These are phyloP conservation scores for Prosopis cineraria DNA, from an alignment of 306 rosid species.

Conservation along the genomic window DNA sequence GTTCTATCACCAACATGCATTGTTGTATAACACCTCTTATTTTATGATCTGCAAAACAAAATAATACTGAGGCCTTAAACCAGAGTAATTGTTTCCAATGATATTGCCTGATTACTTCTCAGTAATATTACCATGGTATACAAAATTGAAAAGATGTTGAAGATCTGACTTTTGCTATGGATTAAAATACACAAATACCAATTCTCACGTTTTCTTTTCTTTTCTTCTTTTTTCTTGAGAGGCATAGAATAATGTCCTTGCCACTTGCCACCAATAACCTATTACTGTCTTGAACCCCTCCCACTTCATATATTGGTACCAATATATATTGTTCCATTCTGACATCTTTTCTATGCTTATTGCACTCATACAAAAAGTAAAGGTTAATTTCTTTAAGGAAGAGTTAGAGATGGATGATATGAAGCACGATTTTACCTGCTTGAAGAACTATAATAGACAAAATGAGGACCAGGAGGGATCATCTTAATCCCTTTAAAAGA, in stretches of 20 bases:
- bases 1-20: constrained; percentile 19
- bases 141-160: constrained; percentile 11
- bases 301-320: neutral
- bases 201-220: neutral
- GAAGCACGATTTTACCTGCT: constrained; percentile 60
- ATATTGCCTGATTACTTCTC: neutral
- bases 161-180: neutral
- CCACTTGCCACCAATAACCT: neutral
- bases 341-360: neutral
- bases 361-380: neutral
- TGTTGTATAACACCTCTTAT: neutral
- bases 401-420: neutral
- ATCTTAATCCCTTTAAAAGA: constrained; percentile 90
- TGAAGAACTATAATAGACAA: constrained; percentile 83
- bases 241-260: neutral
- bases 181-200: neutral
- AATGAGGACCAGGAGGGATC: constrained; percentile 92
- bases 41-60: neutral
- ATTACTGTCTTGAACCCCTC: neutral
- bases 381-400: neutral
- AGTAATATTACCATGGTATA: neutral
- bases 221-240: neutral
- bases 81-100: constrained; percentile 5
- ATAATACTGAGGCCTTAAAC: neutral
- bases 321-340: neutral